Percentiles rank a stretch among this genome's conserved stretches.
phyloP scores from a whole-genome alignment of 805 yeast species.

The Candida parachauliodes region DNA sequence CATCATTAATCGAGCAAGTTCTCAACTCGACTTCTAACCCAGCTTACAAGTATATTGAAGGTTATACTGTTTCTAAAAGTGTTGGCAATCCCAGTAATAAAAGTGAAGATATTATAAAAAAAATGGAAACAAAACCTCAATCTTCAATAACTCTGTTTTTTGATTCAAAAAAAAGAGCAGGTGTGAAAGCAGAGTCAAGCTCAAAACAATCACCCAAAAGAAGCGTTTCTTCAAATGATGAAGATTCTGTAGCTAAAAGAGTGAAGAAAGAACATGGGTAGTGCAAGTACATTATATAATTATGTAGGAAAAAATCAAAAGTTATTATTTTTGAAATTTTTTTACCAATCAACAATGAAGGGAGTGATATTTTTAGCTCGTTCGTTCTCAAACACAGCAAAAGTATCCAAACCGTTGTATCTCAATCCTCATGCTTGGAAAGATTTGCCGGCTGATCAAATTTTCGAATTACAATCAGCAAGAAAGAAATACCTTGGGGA shows the following conservation, averaged over 20 bases:
- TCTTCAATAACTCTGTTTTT: conserved; percentile 27
- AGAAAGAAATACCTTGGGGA: conserved; percentile 47
- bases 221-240: neutral
- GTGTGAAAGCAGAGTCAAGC: neutral
- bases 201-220: conserved; percentile 2
- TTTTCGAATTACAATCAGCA: conserved; percentile 57
- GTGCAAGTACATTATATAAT: too few species aligned
- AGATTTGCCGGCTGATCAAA: conserved; percentile 60
- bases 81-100: conserved; percentile 63
- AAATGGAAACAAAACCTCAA: conserved; percentile 16
- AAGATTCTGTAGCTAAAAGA: conserved; percentile 2
- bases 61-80: conserved; percentile 53
- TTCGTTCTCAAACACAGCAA: conserved; percentile 1
- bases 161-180: conserved; percentile 10
- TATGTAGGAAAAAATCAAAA: neutral
- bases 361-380: conserved; percentile 1
- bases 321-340: conserved; percentile 1
- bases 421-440: conserved; percentile 69
- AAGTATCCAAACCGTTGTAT: conserved; percentile 29
- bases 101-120: conserved; percentile 34
- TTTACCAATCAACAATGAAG: conserved; percentile 1
- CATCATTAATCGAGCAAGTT: conserved; percentile 32
- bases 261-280: conserved; percentile 1
- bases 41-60: conserved; percentile 38
- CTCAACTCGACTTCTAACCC: conserved; percentile 32